These are phyloP conservation scores for Penicillium hordei DNA, from an alignment of 2,329 filamentous ascomycete species.

Conservation along the genomic window DNA sequence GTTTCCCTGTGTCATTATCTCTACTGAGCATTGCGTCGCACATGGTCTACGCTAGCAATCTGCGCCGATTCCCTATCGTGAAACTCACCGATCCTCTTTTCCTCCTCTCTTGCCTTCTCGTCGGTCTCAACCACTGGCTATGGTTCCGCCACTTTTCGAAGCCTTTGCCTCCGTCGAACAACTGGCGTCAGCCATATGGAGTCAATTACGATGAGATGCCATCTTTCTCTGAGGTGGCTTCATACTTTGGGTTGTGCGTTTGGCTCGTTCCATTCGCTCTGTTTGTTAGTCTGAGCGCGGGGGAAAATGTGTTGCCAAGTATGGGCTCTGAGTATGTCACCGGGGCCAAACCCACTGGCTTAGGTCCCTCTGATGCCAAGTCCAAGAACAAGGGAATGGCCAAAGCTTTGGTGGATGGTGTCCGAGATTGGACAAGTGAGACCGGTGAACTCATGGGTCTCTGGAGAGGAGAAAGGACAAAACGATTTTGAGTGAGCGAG, in stretches of 20 bases:
- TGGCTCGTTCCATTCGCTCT: conserved; percentile 95
- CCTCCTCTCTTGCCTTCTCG: conserved; percentile 76
- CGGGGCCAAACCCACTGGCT: conserved; percentile 39
- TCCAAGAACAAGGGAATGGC: conserved; percentile 60
- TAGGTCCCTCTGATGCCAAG: conserved; percentile 38
- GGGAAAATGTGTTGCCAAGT: conserved; percentile 90
- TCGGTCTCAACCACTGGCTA: conserved; percentile 86
- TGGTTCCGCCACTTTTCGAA: conserved; percentile 96
- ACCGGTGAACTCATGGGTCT: conserved; percentile 63
- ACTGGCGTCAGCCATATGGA: conserved; percentile 41
- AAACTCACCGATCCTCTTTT: conserved; percentile 87
- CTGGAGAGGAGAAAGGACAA: conserved; percentile 59
- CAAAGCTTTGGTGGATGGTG: conserved; percentile 61
- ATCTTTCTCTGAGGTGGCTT: conserved; percentile 89
- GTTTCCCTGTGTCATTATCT: conserved; percentile 76
- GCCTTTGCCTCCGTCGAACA: conserved; percentile 44
- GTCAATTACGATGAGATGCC: conserved; percentile 58
- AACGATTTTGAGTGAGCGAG: conserved; percentile 39
- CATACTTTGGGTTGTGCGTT: conserved; percentile 93
- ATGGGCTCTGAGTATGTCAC: conserved; percentile 78
- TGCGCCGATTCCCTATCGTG: conserved; percentile 73
- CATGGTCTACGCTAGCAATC: conserved; percentile 82
- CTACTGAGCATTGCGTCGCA: conserved; percentile 77
- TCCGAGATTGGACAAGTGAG: conserved; percentile 61
- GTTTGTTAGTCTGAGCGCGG: conserved; percentile 90